These are phyloP conservation scores for Trametes versicolor DNA, from an alignment of 1,284 basidiomycete species.

Conservation along the genomic window DNA sequence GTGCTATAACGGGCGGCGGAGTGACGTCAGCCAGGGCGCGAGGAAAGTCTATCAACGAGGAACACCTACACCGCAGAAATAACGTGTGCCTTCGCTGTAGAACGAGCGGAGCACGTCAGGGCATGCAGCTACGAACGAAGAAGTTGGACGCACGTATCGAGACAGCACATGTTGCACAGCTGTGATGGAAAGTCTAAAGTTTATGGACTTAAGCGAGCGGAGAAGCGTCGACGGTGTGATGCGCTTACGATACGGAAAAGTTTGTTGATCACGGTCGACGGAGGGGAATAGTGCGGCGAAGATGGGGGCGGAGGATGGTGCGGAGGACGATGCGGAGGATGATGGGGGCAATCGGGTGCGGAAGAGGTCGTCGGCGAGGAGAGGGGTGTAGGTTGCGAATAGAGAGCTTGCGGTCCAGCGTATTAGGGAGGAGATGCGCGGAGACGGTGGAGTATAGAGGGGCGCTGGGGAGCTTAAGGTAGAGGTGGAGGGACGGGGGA, in stretches of 20 bases:
- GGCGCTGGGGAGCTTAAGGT: slow-evolving; percentile 31
- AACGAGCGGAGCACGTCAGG: slow-evolving; percentile 33
- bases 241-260: slow-evolving; percentile 32
- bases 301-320: background rate
- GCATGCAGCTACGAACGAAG: slow-evolving; percentile 25
- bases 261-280: slow-evolving; percentile 17
- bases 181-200: slow-evolving; percentile 33
- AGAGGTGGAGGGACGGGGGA: slow-evolving; percentile 5
- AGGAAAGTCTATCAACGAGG: slow-evolving; percentile 24
- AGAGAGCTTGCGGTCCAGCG: background rate
- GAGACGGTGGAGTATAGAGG: slow-evolving; percentile 36
- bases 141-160: slow-evolving; percentile 67
- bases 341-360: slow-evolving; percentile 29
- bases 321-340: background rate
- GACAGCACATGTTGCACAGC: slow-evolving; percentile 68
- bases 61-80: slow-evolving; percentile 73
- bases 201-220: slow-evolving; percentile 33
- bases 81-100: slow-evolving; percentile 76
- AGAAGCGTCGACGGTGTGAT: slow-evolving; percentile 25
- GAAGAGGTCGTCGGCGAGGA: slow-evolving; percentile 13
- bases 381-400: background rate
- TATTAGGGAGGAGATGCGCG: slow-evolving; percentile 36
- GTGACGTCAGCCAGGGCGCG: slow-evolving; percentile 38
- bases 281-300: slow-evolving; percentile 21
- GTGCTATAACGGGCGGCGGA: slow-evolving; percentile 50